phyloP scores from a whole-genome alignment of 495 filamentous ascomycete genomes.

The Penicillium fimorum region DNA sequence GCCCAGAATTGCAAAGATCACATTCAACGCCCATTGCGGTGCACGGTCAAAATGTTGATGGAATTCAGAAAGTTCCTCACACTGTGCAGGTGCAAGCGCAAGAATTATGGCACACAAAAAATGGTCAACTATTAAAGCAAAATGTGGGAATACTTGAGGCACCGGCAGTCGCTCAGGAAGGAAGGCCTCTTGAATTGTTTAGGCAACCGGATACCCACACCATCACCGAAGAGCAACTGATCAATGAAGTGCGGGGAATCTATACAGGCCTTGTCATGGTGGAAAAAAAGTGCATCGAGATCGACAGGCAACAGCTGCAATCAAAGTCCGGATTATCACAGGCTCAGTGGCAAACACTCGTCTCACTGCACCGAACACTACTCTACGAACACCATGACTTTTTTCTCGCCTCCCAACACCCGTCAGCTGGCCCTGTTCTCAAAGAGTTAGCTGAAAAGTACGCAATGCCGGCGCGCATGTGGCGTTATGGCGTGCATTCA shows the following conservation, averaged over 20 bases:
- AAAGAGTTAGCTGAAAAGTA: conserved; percentile 63
- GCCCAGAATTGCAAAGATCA: conserved; percentile 6
- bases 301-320: conserved; percentile 59
- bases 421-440: conserved; percentile 59
- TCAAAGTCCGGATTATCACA: conserved; percentile 46
- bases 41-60: neutral
- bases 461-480: conserved; percentile 80
- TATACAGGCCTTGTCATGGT: conserved; percentile 77
- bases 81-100: neutral
- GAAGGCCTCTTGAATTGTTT: conserved; percentile 48
- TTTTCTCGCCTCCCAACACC: conserved; percentile 75
- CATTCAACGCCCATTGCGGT: conserved; percentile 10
- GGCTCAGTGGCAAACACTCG: conserved; percentile 71
- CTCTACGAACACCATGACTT: conserved; percentile 82
- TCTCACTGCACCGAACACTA: conserved; percentile 68
- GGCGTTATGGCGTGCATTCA: conserved; percentile 77
- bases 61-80: neutral
- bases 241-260: conserved; percentile 66
- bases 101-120: neutral
- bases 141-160: conserved; percentile 11
- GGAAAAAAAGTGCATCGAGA: conserved; percentile 74
- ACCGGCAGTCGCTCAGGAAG: conserved; percentile 17
- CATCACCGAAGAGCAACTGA: conserved; percentile 74
- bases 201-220: conserved; percentile 62
- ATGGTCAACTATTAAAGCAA: conserved; percentile 4